phyloP scores from a whole-genome alignment of 257 asterid genomes.

The Penstemon newberryi region DNA sequence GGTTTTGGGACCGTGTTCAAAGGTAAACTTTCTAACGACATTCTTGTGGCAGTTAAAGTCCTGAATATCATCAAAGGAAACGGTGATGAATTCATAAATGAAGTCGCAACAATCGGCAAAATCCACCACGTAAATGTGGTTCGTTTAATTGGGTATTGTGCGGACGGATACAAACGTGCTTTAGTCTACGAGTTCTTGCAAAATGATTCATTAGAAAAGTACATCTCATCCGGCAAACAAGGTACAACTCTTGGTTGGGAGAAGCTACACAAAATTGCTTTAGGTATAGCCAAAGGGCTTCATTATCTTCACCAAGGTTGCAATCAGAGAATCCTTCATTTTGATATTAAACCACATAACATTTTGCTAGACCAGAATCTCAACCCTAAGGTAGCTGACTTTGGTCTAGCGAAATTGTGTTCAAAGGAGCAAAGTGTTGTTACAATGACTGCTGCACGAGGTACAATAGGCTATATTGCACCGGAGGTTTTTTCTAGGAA shows the following conservation, averaged over 20 bases:
- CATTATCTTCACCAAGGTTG: conserved; percentile 76
- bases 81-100: conserved; percentile 70
- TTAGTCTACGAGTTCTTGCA: conserved; percentile 64
- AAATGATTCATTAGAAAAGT: conserved; percentile 56
- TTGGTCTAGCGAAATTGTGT: conserved; percentile 64
- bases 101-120: conserved; percentile 63
- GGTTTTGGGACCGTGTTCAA: conserved; percentile 68
- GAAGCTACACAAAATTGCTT: conserved; percentile 46
- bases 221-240: conserved; percentile 43
- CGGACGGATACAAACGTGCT: conserved; percentile 64
- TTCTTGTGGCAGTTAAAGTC: conserved; percentile 61
- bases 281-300: conserved; percentile 59
- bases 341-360: no score
- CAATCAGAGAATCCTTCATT: conserved; percentile 30
- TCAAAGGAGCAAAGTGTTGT: conserved; percentile 58
- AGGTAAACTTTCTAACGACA: conserved; percentile 57
- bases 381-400: conserved; percentile 48
- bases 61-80: conserved; percentile 54
- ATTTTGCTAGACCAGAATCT: no score
- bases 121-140: conserved; percentile 70
- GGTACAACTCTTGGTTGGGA: conserved; percentile 53
- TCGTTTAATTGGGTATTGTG: conserved; percentile 67
- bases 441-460: conserved; percentile 51
- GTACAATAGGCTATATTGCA: no score
- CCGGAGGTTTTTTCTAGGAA: conserved; percentile 57